Percentiles rank a stretch among this genome's conserved stretches.
These are phyloP conservation scores for Berberis thunbergii DNA, from an alignment of 164 flowering plant species.

Conservation along the genomic window DNA sequence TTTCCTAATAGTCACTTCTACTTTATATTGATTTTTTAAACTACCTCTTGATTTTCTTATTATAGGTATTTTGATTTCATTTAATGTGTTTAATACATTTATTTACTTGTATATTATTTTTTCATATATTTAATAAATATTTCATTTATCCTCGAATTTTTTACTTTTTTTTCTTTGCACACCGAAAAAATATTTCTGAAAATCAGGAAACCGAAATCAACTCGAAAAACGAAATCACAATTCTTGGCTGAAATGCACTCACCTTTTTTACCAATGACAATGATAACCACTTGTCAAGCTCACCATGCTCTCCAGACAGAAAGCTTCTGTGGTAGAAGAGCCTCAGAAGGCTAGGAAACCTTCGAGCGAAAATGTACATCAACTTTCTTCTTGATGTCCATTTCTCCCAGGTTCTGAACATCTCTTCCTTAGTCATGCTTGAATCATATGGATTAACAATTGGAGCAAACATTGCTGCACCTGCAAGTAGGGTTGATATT, in stretches of 20 bases:
- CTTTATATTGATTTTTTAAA: too few species aligned
- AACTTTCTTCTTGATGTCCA: slow-evolving; percentile 67
- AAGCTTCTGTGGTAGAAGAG: slow-evolving; percentile 60
- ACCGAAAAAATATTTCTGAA: too few species aligned
- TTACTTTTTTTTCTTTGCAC: too few species aligned
- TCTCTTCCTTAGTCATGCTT: slow-evolving; percentile 81
- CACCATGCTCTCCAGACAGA: slow-evolving; percentile 75
- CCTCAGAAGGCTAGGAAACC: slow-evolving; percentile 62
- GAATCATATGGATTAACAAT: slow-evolving; percentile 80
- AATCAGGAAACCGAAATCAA: too few species aligned
- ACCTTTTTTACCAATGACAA: slow-evolving; percentile 60
- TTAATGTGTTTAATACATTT: too few species aligned
- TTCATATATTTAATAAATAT: too few species aligned
- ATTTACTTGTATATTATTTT: too few species aligned
- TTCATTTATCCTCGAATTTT: too few species aligned
- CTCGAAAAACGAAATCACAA: too few species aligned
- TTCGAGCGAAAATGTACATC: slow-evolving; percentile 59
- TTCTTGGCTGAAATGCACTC: not conserved
- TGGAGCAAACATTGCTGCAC: slow-evolving; percentile 85
- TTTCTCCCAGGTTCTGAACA: slow-evolving; percentile 52
- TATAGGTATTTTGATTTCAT: too few species aligned
- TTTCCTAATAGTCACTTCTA: too few species aligned
- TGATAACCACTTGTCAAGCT: slow-evolving; percentile 61
- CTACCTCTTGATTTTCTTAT: too few species aligned
- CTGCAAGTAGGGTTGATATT: slow-evolving; percentile 29